Conservation (phyloP, 768 basidiomycete genomes). For the Trametopsis cervina region DNA sequence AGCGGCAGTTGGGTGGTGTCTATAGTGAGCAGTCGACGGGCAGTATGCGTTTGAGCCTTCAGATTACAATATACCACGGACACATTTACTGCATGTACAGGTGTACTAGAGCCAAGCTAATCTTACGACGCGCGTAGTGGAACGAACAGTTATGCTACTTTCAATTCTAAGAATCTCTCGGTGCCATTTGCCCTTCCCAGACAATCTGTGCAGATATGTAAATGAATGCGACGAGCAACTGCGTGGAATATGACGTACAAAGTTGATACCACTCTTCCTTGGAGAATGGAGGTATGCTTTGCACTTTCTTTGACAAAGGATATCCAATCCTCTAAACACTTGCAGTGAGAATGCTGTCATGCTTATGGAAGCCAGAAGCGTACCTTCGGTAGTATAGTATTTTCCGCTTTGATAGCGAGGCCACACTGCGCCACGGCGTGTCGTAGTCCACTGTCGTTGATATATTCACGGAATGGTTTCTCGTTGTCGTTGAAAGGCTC, state of each 20-base stretch:
- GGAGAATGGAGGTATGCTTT: slow-evolving; percentile 5
- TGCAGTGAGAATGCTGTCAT: slow-evolving; percentile 28
- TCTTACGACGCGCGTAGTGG: too few relatives aligned
- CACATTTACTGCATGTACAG: too few relatives aligned
- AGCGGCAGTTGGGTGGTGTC: slow-evolving; percentile 61
- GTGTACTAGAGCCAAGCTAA: too few relatives aligned
- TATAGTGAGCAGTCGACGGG: too few relatives aligned
- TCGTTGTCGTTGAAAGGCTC: slow-evolving; percentile 30
- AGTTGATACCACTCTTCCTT: slow-evolving; percentile 30
- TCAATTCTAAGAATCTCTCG: slow-evolving; percentile 2
- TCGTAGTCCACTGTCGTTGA: slow-evolving; percentile 24
- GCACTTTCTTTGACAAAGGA: slow-evolving; percentile 27
- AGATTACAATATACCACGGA: too few relatives aligned
- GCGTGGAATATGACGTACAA: not conserved
- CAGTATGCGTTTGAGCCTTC: too few relatives aligned
- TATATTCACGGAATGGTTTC: slow-evolving; percentile 28
- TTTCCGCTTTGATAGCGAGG: slow-evolving; percentile 19
- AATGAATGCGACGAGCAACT: not conserved
- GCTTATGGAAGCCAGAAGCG: slow-evolving; percentile 6
- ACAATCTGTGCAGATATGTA: not conserved
- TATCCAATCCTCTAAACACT: slow-evolving; percentile 20
- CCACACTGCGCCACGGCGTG: slow-evolving; percentile 16
- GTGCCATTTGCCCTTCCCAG: not conserved
- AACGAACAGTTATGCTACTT: too few relatives aligned
- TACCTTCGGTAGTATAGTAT: slow-evolving; percentile 36